Conservation (phyloP, 176 grass and related monocot genomes). For the Carex scoparia region DNA sequence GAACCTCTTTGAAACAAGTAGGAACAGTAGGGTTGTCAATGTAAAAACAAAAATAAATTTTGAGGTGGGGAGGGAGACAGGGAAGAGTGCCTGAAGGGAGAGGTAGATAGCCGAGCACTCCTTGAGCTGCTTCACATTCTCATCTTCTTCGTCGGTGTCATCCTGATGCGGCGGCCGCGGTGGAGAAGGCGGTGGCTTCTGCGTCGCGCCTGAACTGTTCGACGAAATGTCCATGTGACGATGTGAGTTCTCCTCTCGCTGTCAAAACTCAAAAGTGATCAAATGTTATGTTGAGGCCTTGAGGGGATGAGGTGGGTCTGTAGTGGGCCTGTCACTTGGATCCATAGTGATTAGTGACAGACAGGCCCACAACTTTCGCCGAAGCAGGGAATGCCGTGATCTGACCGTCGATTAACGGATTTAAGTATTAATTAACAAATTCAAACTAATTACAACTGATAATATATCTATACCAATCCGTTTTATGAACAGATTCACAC, state of each 20-base stretch:
- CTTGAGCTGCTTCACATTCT: slow-evolving; percentile 87
- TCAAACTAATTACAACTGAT: neutral
- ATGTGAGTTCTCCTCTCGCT: slow-evolving; percentile 17
- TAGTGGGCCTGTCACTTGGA: neutral
- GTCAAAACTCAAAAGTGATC: neutral
- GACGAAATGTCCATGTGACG: slow-evolving; percentile 42
- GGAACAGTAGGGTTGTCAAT: neutral
- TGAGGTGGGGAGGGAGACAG: neutral
- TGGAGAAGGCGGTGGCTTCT: slow-evolving; percentile 11
- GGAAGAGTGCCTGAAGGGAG: slow-evolving; percentile 53
- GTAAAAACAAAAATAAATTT: neutral
- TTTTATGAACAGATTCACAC: neutral
- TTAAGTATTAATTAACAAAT: neutral
- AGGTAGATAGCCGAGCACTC: slow-evolving; percentile 74
- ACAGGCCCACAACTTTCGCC: neutral
- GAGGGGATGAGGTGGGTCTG: neutral
- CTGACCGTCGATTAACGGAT: neutral
- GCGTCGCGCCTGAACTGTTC: slow-evolving; percentile 18
- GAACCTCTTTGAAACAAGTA: neutral
- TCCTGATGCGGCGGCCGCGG: slow-evolving; percentile 30
- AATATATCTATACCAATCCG: neutral
- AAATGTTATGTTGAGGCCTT: too few species aligned
- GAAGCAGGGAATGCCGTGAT: neutral
- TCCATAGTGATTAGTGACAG: neutral
- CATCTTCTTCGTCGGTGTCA: slow-evolving; percentile 73